A percentile compares a stretch with the other conserved stretches of the same genome.
phyloP scores from a whole-genome alignment of 1,284 basidiomycete species.

The Ustilago esculenta region DNA sequence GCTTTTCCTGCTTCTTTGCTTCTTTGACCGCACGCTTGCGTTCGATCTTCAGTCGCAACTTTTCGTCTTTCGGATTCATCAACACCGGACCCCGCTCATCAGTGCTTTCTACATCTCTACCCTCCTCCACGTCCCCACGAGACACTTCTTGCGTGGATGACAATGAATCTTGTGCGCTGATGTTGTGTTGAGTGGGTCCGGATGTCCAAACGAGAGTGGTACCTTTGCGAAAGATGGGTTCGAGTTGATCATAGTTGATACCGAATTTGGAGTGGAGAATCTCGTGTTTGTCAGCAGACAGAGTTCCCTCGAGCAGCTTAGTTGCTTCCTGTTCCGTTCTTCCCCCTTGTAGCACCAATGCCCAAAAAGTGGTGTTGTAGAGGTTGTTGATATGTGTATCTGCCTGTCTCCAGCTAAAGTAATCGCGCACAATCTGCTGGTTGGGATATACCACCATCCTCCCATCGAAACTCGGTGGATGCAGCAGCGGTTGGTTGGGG shows the following conservation, averaged over 20 bases:
- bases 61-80: constrained; percentile 35
- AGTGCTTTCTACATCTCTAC: too few relatives aligned
- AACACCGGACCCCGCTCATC: constrained; percentile 6
- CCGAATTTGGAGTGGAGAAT: constrained; percentile 82
- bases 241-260: constrained; percentile 86
- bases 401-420: constrained; percentile 93
- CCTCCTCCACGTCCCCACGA: too few relatives aligned
- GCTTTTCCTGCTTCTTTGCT: constrained; percentile 33
- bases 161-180: too few relatives aligned
- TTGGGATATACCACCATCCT: constrained; percentile 82
- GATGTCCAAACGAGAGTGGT: constrained; percentile 79
- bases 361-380: constrained; percentile 97
- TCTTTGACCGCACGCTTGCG: constrained; percentile 23
- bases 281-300: constrained; percentile 89
- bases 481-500: constrained; percentile 75
- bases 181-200: too few relatives aligned
- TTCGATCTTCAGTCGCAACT: constrained; percentile 20
- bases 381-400: constrained; percentile 99
- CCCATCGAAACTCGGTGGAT: constrained; percentile 92
- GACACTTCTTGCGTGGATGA: too few relatives aligned
- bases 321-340: constrained; percentile 83
- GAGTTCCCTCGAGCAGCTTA: constrained; percentile 77
- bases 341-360: constrained; percentile 82
- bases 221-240: constrained; percentile 83
- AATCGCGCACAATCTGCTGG: constrained; percentile 80